Base-by-base conservation (phyloP, 306 rosid species). In the Begonia loranthoides region DNA sequence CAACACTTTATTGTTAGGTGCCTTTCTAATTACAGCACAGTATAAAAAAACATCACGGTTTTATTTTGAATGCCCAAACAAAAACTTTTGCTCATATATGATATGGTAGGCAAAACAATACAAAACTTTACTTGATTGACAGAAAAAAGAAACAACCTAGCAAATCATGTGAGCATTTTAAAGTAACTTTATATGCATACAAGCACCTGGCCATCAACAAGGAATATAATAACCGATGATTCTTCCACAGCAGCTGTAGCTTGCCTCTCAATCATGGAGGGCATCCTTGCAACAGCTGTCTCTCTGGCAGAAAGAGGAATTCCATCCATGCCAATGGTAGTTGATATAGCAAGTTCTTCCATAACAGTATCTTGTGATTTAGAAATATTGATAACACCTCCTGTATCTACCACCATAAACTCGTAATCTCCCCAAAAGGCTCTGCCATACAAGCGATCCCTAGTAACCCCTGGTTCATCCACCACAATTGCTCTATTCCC, bases 381-480 rank as follows among this genome's bases (percentile, higher is more conserved):
- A 5, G 97, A 80, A 66, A 90, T 69, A 15, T 74, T 85, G 55
- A 90, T 70, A 70, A 90, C 94, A 56, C 97, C 97, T 52, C 97
- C 95, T 1, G 95, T 90, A 67, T 90, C 97, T 51, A 90, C 88
- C 46, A 85, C 92, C 97, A 90, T 77, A 76, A 85, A 90, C 49
- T 90, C 97, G 66, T 60, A 56, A 49, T 70, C 73, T 43, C 94
- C 95, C 97, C 97, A 90, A 63, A 65, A 85, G 17, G 97, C 82
- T 65, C 97, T 84, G 58, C 93, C 97, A 66, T 89, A 89, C 60
- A 89, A 70, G 45, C 95, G 93, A 65, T 89, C 97, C 82, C 97
- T 79, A 7, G 97, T 89, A 56, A 85, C 95, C 66, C 95, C 94
- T 43, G 97, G 97, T 57, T 90, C 97, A 70, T 90, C 97, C 65